Conservation (phyloP, 2,329 filamentous ascomycete genomes). For the Fusarium papillatum region DNA sequence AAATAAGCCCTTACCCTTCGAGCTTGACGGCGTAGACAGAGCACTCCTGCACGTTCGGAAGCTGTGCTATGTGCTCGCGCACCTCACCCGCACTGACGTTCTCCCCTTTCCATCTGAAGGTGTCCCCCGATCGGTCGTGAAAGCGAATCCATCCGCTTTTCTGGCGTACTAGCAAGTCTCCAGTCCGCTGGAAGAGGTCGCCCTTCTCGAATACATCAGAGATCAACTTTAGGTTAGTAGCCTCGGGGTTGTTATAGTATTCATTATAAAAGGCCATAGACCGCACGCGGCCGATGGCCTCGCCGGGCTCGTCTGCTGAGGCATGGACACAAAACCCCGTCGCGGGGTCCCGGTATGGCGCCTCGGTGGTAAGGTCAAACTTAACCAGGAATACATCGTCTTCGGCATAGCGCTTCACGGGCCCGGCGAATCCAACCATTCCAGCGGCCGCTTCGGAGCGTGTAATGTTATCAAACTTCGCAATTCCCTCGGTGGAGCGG, state of each 20-base stretch:
- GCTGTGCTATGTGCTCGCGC: neutral
- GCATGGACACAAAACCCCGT: neutral
- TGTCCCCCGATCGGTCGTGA: neutral
- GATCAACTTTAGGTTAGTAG: neutral
- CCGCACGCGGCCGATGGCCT: neutral
- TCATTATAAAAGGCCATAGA: neutral
- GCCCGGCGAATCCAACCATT: neutral
- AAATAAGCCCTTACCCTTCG: neutral
- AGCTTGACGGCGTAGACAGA: neutral
- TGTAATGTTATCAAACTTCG: neutral
- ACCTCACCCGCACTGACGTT: neutral
- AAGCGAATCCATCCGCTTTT: neutral
- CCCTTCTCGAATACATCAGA: neutral
- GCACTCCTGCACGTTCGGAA: neutral
- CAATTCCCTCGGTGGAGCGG: neutral
- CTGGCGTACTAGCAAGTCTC: neutral
- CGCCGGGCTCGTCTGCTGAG: neutral
- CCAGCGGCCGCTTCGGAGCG: neutral
- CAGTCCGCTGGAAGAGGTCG: neutral
- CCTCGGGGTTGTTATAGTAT: neutral
- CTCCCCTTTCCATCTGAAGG: neutral
- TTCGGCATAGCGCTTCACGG: neutral
- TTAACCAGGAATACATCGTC: neutral
- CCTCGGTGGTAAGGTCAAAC: neutral
- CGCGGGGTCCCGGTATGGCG: neutral